These are phyloP conservation scores for Sphaerulina vaccinii DNA, from an alignment of 2,329 filamentous ascomycete genomes.

Conservation along the genomic window DNA sequence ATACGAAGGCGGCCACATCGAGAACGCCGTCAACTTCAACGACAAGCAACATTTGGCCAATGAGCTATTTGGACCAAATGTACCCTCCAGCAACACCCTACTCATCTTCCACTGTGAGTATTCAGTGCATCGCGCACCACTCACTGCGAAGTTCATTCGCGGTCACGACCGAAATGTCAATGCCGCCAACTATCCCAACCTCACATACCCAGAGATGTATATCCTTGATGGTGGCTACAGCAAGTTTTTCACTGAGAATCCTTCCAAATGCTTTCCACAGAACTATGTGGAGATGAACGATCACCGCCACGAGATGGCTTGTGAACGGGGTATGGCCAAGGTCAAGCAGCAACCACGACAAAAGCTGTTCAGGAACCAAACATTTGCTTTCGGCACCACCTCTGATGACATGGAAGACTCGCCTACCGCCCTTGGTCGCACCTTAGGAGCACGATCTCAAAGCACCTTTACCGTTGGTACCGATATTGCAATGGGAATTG, in stretches of 20 bases:
- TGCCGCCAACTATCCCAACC: constrained; percentile 76
- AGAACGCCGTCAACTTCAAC: constrained; percentile 92
- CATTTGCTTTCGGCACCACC: constrained; percentile 88
- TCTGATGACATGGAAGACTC: constrained; percentile 60
- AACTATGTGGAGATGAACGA: constrained; percentile 97
- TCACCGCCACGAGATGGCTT: constrained; percentile 86
- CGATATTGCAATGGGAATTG: constrained; percentile 34
- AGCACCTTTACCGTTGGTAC: constrained; percentile 35
- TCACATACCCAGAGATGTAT: constrained; percentile 96
- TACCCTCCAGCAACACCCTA: constrained; percentile 59
- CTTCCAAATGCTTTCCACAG: constrained; percentile 81
- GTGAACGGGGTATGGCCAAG: constrained; percentile 90
- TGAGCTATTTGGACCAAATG: constrained; percentile 66
- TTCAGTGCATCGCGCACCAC: constrained; percentile 89
- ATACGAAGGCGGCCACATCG: constrained; percentile 93
- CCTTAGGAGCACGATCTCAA: constrained; percentile 31
- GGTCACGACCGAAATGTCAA: constrained; percentile 84
- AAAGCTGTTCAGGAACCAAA: constrained; percentile 83
- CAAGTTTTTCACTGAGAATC: constrained; percentile 79
- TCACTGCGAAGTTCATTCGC: constrained; percentile 93
- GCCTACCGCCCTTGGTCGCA: constrained; percentile 51
- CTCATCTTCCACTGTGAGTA: constrained; percentile 98
- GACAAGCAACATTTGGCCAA: constrained; percentile 84
- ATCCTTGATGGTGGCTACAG: constrained; percentile 97
- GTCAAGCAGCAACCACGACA: constrained; percentile 79